Evolutionary conservation across 441 rosid species (phyloP).

Genomic region (Aquilaria agallochum): DNA sequence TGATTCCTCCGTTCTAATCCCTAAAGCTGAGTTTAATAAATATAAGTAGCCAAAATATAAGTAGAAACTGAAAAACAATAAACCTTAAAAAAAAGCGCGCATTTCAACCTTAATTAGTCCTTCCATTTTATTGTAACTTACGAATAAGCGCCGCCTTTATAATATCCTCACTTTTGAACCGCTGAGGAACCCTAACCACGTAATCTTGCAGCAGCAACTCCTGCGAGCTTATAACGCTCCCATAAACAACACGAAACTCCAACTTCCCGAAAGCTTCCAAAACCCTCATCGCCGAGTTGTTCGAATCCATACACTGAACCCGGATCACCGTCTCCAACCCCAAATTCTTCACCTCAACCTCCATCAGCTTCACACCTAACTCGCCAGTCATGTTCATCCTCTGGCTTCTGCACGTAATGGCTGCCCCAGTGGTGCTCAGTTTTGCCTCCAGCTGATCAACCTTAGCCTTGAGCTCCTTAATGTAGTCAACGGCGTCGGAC

Average conservation of each 20-base stretch:
- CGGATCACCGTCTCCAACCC: slow-evolving; percentile 47
- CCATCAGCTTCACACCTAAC: slow-evolving; percentile 9
- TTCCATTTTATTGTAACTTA: background rate
- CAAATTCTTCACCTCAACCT: slow-evolving; percentile 43
- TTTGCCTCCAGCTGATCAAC: slow-evolving; percentile 10
- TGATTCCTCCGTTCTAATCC: no score
- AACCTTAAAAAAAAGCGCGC: no score
- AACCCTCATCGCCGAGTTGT: slow-evolving; percentile 40
- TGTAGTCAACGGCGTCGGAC: slow-evolving; percentile 13
- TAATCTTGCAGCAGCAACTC: slow-evolving; percentile 37
- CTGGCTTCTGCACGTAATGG: background rate
- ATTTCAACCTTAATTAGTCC: no score
- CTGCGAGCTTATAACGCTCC: slow-evolving; percentile 35
- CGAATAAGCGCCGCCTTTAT: slow-evolving; percentile 11
- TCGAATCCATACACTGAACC: slow-evolving; percentile 28
- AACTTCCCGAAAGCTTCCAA: slow-evolving; percentile 41
- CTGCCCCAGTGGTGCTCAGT: background rate
- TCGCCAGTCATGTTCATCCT: background rate
- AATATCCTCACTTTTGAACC: slow-evolving; percentile 15
- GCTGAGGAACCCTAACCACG: slow-evolving; percentile 34
- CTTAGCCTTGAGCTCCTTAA: slow-evolving; percentile 11
- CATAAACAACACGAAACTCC: slow-evolving; percentile 36
- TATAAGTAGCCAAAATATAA: no score
- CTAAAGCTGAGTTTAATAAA: no score
- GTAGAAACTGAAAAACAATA: no score